Evolutionary conservation across 192 early-diverging fungal genomes (phyloP), one percentile per base, ranked within the genome.

Genomic region (Backusella tuberculispora): DNA sequence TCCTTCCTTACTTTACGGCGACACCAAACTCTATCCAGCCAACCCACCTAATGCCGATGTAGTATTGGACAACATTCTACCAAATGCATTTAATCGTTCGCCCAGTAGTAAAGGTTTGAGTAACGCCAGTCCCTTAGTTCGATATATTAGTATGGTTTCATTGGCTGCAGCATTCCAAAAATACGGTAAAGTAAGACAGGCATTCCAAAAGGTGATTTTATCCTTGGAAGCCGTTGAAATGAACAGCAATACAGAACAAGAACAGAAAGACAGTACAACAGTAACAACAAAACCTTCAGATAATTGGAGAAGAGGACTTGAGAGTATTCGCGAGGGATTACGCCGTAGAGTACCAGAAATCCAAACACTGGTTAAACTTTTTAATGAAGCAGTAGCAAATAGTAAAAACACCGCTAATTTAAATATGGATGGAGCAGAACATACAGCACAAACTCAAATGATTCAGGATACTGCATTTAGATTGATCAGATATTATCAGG

Each of bases 31-130:
- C 47, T 84, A 72, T 78, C 80, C 72, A 67, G 72, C 72, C 44
- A 82, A 69, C 26, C 90, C 94, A 53, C 94, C 94, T 19, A 75
- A 78, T n/a, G 74, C 88, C 8, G 69, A 75, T 4, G 83, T 75
- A 37, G 81, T 94, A 24, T 85, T 88, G 7, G 90, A 92, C 15
- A 94, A 93, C 75, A 88, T 95, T 48, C 77, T 94, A 6, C 94
- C 94, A 9, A 63, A 75, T 40, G 72, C 82, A 1, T 81, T 90
- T 24, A 85, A 82, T 72, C 89, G 91, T 9, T 41, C 77, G 1
- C 69, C 89, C 6, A 69, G 83, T 24, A 85, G 83, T 48, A 88
- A 90, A 73, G 90, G 86, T 21, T 69, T 96, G 1, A 88, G 91
- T 46, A 89, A 94, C 73, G 72, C 88, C 1, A 89, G 86, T 67